A percentile compares a stretch with the other conserved stretches of the same genome.
These are phyloP conservation scores for Silene uniflora DNA, from an alignment of 148 eudicot species.

Conservation along the genomic window DNA sequence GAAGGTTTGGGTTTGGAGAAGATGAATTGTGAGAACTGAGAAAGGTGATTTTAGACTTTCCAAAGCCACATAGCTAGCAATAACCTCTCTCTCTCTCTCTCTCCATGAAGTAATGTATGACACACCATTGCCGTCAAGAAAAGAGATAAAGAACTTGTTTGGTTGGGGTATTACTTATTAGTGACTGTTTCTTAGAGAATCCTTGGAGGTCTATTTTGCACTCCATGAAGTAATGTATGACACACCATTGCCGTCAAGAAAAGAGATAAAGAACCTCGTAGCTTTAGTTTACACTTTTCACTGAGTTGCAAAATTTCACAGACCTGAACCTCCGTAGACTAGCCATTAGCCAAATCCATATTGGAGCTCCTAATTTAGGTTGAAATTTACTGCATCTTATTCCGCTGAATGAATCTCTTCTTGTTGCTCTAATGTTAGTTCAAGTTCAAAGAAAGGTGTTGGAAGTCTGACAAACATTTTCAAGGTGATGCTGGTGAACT, in stretches of 20 bases:
- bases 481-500: background rate
- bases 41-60: background rate
- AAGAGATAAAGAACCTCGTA: background rate
- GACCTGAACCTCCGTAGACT: background rate
- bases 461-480: background rate
- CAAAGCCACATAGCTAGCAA: background rate
- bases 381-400: background rate
- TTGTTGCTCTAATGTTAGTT: background rate
- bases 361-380: background rate
- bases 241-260: background rate
- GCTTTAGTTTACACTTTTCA: background rate
- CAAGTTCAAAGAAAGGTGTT: conserved; percentile 3
- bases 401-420: background rate
- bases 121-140: background rate
- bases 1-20: too few relatives aligned
- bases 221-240: background rate
- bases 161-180: background rate
- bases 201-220: background rate
- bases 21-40: background rate
- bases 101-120: background rate
- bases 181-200: background rate
- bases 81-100: background rate
- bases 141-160: background rate
- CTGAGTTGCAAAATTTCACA: background rate
- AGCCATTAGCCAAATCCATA: background rate